Evolutionary conservation across 1,139 yeast genomes (phyloP).

Genomic region (Protomyces macrosporus): DNA sequence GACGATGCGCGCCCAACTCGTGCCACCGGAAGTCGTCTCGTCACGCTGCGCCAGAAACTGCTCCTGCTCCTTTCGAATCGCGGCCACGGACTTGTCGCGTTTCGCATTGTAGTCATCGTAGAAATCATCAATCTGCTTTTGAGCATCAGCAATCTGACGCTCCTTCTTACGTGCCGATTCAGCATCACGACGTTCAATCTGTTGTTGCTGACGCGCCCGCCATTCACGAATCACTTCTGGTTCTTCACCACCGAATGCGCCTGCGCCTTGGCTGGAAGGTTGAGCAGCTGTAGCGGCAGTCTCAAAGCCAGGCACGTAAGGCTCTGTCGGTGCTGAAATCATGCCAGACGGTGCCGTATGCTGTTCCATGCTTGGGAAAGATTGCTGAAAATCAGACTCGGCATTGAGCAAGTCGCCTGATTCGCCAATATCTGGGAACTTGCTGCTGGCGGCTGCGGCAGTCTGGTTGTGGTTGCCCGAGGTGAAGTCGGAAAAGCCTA

Average conservation of each 20-base stretch:
- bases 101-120: constrained; percentile 88
- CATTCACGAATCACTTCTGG: constrained; percentile 43
- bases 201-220: constrained; percentile 77
- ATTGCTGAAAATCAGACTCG: background rate
- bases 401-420: constrained; percentile 39
- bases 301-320: constrained; percentile 34
- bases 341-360: constrained; percentile 31
- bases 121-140: constrained; percentile 82
- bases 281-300: constrained; percentile 27
- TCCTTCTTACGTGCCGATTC: constrained; percentile 60
- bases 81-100: constrained; percentile 64
- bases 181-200: constrained; percentile 75
- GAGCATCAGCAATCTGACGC: constrained; percentile 72
- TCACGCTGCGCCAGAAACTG: constrained; percentile 73
- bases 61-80: constrained; percentile 61
- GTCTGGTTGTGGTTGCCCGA: constrained; percentile 38
- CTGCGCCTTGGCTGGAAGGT: constrained; percentile 20
- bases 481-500: constrained; percentile 46
- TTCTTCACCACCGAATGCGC: constrained; percentile 2
- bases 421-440: constrained; percentile 19
- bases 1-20: constrained; percentile 82
- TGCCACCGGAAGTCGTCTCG: constrained; percentile 58
- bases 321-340: constrained; percentile 36
- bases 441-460: background rate
- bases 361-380: constrained; percentile 5